Evolutionary conservation across 2,329 filamentous ascomycete species (phyloP).

Genomic region (Phoma sp.): DNA sequence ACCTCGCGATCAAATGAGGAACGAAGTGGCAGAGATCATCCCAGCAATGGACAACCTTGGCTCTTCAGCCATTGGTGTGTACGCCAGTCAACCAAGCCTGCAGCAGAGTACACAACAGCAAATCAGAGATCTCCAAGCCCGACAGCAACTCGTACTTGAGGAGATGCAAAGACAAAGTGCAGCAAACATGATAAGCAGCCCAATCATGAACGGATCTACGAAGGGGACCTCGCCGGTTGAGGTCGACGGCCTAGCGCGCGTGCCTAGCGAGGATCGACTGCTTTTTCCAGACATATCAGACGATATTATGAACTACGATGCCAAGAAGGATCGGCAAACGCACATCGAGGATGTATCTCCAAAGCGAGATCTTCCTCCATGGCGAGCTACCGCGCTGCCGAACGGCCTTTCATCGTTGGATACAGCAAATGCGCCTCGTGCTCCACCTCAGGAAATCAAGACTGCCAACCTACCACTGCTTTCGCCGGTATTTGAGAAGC

Average conservation of each 20-base stretch:
- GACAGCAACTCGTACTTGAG: slow-evolving; percentile 41
- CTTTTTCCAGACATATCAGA: slow-evolving; percentile 37
- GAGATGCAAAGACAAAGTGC: slow-evolving; percentile 44
- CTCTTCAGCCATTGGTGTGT: slow-evolving; percentile 30
- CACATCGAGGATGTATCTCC: slow-evolving; percentile 40
- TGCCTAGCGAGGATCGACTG: slow-evolving; percentile 36
- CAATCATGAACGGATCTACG: slow-evolving; percentile 38
- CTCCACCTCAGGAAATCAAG: slow-evolving; percentile 46
- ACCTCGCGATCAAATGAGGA: slow-evolving; percentile 33
- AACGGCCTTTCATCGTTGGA: slow-evolving; percentile 45
- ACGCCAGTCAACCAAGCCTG: slow-evolving; percentile 30
- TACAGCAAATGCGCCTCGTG: slow-evolving; percentile 55
- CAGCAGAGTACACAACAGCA: slow-evolving; percentile 39
- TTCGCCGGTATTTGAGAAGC: slow-evolving; percentile 77
- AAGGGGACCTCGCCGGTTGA: slow-evolving; percentile 26
- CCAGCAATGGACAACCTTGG: slow-evolving; percentile 24
- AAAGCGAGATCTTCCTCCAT: slow-evolving; percentile 38
- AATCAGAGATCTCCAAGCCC: slow-evolving; percentile 38
- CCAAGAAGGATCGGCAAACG: slow-evolving; percentile 32
- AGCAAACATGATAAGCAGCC: slow-evolving; percentile 27
- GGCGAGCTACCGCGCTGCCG: slow-evolving; percentile 36
- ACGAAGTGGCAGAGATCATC: slow-evolving; percentile 36
- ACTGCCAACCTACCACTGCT: slow-evolving; percentile 58
- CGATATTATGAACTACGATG: slow-evolving; percentile 37
- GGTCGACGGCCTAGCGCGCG: slow-evolving; percentile 29